A percentile compares a stretch with the other conserved stretches of the same genome.
These are phyloP conservation scores for Eimeria maxima DNA, from an alignment of 169 alveolate genomes.

Conservation along the genomic window DNA sequence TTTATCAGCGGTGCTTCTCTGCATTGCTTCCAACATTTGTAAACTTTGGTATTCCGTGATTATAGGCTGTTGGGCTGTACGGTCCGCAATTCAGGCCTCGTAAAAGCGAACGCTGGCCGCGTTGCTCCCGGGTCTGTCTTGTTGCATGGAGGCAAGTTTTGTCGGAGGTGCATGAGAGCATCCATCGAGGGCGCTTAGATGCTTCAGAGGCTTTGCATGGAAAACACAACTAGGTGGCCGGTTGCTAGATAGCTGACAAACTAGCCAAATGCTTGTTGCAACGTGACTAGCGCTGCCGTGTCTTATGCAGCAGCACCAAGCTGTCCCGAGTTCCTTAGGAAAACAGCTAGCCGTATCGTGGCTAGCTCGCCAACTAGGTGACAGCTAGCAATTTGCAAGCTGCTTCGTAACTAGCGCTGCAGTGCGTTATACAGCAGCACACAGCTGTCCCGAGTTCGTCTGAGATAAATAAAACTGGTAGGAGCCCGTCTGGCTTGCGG, in stretches of 20 bases:
- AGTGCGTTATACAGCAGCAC: neutral
- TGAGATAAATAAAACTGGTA: constrained; percentile 28
- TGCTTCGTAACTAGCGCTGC: neutral
- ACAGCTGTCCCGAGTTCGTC: constrained; percentile 39
- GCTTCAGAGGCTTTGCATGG: too few species aligned
- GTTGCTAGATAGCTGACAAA: too few species aligned
- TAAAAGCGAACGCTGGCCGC: neutral
- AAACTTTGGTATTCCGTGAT: too few species aligned
- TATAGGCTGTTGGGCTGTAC: neutral
- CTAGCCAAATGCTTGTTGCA: too few species aligned
- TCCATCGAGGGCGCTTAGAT: too few species aligned
- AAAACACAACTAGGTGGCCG: too few species aligned
- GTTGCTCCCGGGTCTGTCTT: neutral
- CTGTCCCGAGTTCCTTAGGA: too few species aligned
- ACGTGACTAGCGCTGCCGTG: too few species aligned
- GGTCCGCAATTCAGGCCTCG: neutral
- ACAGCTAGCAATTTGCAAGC: neutral
- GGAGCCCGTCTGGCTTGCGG: constrained; percentile 8
- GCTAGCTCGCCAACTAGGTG: neutral
- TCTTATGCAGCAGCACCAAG: too few species aligned
- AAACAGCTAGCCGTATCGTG: neutral
- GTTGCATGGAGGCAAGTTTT: neutral
- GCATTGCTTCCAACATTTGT: neutral
- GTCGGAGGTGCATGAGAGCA: neutral
- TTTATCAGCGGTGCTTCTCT: neutral